These are phyloP conservation scores for Apiospora aurea DNA, from an alignment of 2,329 filamentous ascomycete genomes.

Conservation along the genomic window DNA sequence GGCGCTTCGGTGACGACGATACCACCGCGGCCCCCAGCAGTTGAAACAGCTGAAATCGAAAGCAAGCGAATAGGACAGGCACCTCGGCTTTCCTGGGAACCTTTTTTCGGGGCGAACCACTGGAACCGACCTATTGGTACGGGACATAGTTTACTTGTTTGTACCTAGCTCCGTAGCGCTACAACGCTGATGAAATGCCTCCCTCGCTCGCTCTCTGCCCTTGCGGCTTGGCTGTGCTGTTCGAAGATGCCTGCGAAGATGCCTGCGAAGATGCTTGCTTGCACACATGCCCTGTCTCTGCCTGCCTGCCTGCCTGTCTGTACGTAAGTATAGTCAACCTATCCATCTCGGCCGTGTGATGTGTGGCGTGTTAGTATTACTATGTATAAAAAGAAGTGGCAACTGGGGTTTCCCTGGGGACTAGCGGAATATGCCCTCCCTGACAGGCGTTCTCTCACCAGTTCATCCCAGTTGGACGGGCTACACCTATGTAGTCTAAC, in stretches of 20 bases:
- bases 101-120: background rate
- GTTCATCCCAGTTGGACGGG: background rate
- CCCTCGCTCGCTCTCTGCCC: background rate
- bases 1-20: too few relatives aligned
- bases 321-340: background rate
- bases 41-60: background rate
- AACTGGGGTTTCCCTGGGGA: slow-evolving; percentile 21
- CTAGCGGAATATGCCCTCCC: slow-evolving; percentile 2
- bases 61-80: background rate
- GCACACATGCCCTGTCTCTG: background rate
- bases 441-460: background rate
- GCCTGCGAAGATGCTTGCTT: background rate
- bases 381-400: background rate
- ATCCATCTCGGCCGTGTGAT: too few relatives aligned
- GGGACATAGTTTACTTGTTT: background rate
- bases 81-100: background rate
- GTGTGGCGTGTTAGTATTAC: too few relatives aligned
- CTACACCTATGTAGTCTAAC: background rate
- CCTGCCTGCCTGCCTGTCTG: background rate
- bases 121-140: background rate
- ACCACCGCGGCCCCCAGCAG: background rate
- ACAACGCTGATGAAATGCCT: too few relatives aligned
- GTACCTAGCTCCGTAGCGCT: background rate
- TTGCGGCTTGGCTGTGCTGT: background rate
- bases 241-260: background rate